Conservation (phyloP, 768 basidiomycete genomes). For the Gloeophyllum trabeum region DNA sequence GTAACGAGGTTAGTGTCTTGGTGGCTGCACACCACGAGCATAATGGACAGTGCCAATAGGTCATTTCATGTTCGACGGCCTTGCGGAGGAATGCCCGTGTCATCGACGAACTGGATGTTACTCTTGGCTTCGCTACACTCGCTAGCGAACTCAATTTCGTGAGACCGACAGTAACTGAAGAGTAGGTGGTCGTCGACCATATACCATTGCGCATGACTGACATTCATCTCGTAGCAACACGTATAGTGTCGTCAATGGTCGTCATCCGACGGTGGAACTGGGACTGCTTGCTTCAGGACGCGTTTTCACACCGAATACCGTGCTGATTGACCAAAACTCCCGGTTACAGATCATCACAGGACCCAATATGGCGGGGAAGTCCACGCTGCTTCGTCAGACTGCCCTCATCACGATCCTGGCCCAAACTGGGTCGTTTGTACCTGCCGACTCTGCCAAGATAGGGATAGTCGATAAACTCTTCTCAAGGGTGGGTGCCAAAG, state of each 20-base stretch:
- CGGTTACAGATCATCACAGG: constrained; percentile 83
- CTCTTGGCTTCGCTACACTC: constrained; percentile 68
- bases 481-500: constrained; percentile 90
- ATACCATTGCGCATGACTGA: neutral
- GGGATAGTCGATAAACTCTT: constrained; percentile 89
- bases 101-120: constrained; percentile 82
- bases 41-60: constrained; percentile 27
- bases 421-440: constrained; percentile 90
- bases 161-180: constrained; percentile 54
- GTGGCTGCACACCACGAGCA: neutral
- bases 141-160: constrained; percentile 72
- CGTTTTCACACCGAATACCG: constrained; percentile 77
- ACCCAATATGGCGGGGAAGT: constrained; percentile 95
- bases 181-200: constrained; percentile 32
- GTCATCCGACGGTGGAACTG: constrained; percentile 90
- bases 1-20: constrained; percentile 41
- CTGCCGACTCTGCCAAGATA: constrained; percentile 68
- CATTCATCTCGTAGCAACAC: constrained; percentile 12
- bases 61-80: constrained; percentile 39
- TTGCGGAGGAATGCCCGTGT: constrained; percentile 70
- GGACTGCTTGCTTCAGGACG: constrained; percentile 68
- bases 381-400: constrained; percentile 83
- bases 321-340: constrained; percentile 45
- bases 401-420: constrained; percentile 86
- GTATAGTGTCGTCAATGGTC: constrained; percentile 66